Evolutionary conservation across 2,329 filamentous ascomycete species (phyloP).

Genomic region (Paraphaeosphaeria sporulosa): DNA sequence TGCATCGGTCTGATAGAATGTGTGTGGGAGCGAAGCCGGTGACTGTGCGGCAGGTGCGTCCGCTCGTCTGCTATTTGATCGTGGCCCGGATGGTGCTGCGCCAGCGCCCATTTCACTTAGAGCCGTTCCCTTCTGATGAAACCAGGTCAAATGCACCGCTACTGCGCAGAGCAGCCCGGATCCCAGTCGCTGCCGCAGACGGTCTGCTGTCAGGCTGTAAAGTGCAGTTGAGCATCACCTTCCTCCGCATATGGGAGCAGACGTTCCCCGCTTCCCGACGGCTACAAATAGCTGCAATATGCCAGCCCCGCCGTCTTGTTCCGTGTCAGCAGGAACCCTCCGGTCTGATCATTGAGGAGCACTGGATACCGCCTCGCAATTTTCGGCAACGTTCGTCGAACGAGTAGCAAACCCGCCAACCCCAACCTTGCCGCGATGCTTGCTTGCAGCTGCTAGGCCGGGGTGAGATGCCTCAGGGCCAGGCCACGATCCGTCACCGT

Average conservation of each 20-base stretch:
- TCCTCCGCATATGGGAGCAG: neutral
- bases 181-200: conserved; percentile 23
- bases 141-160: conserved; percentile 10
- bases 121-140: conserved; percentile 9
- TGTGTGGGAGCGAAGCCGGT: conserved; percentile 13
- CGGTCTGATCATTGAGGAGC: neutral
- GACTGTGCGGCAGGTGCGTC: conserved; percentile 16
- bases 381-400: neutral
- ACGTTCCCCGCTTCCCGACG: neutral
- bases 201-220: conserved; percentile 9
- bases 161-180: conserved; percentile 8
- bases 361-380: neutral
- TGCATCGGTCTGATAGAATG: conserved; percentile 16
- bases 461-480: neutral
- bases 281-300: neutral
- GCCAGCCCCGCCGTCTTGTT: no score
- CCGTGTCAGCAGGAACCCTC: neutral
- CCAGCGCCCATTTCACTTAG: conserved; percentile 6
- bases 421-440: neutral
- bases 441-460: conserved; percentile 5
- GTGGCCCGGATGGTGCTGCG: conserved; percentile 5
- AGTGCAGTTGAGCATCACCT: neutral
- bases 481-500: neutral
- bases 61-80: conserved; percentile 3
- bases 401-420: neutral